Percentiles rank a stretch among this genome's conserved stretches.
These are phyloP conservation scores for Ciborinia camelliae DNA, from an alignment of 2,329 filamentous ascomycete species.

Conservation along the genomic window DNA sequence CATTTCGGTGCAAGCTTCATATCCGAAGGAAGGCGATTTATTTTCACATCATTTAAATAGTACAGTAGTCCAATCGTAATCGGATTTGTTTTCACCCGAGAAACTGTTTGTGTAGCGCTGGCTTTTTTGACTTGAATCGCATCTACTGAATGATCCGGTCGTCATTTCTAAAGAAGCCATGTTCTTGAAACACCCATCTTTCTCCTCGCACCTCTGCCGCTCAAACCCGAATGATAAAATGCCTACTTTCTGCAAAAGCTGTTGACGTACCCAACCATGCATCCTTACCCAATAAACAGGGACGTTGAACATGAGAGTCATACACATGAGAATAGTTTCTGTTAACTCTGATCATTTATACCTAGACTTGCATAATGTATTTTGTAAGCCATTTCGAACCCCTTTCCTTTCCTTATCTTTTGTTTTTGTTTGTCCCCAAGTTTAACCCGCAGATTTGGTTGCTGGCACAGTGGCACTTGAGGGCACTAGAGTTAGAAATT, in stretches of 20 bases:
- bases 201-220: background rate
- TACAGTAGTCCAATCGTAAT: background rate
- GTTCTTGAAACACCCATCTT: conserved; percentile 3
- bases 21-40: background rate
- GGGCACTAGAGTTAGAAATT: background rate
- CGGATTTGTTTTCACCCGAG: background rate
- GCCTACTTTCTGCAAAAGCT: conserved; percentile 1
- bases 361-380: background rate
- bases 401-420: background rate
- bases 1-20: background rate
- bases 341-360: background rate
- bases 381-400: background rate
- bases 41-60: background rate
- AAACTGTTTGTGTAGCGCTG: conserved; percentile 1
- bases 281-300: conserved; percentile 5
- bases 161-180: background rate
- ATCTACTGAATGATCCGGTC: background rate
- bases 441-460: background rate
- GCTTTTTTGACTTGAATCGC: background rate
- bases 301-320: too few species aligned
- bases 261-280: conserved; percentile 6
- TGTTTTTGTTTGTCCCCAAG: background rate
- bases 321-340: background rate
- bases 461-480: background rate
- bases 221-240: conserved; percentile 3